These are phyloP conservation scores for Periconia sp. DNA, from an alignment of 2,329 filamentous ascomycete genomes.

Conservation along the genomic window DNA sequence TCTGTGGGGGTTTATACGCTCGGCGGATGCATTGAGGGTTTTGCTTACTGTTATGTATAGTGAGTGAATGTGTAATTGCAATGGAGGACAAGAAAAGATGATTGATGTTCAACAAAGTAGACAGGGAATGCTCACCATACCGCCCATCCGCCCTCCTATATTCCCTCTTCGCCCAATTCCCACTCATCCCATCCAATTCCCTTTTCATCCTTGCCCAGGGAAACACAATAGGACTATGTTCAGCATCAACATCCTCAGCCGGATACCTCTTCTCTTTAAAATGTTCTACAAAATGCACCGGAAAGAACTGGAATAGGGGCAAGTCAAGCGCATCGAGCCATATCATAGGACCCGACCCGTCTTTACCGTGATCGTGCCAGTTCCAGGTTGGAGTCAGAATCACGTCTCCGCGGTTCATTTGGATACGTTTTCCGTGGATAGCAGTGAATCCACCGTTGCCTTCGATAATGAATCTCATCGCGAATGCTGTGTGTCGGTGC, in stretches of 20 bases:
- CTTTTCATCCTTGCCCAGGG: constrained; percentile 52
- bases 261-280: constrained; percentile 54
- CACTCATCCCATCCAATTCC: constrained; percentile 38
- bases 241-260: constrained; percentile 47
- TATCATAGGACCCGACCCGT: constrained; percentile 56
- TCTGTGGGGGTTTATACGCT: constrained; percentile 45
- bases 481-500: constrained; percentile 60
- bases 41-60: constrained; percentile 47
- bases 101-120: not conserved
- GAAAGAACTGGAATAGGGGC: constrained; percentile 54
- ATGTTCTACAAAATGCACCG: constrained; percentile 58
- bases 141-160: constrained; percentile 3
- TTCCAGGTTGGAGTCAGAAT: constrained; percentile 62
- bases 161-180: not conserved
- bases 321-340: constrained; percentile 62
- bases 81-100: not conserved
- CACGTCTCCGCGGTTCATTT: constrained; percentile 56
- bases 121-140: not conserved
- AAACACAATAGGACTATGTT: constrained; percentile 50
- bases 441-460: constrained; percentile 60
- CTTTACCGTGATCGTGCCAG: constrained; percentile 61
- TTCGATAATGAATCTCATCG: constrained; percentile 61
- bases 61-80: not conserved
- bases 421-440: constrained; percentile 57
- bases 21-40: constrained; percentile 53